Conservation (phyloP, 2,329 filamentous ascomycete genomes). For the Rachicladosporium sp. region DNA sequence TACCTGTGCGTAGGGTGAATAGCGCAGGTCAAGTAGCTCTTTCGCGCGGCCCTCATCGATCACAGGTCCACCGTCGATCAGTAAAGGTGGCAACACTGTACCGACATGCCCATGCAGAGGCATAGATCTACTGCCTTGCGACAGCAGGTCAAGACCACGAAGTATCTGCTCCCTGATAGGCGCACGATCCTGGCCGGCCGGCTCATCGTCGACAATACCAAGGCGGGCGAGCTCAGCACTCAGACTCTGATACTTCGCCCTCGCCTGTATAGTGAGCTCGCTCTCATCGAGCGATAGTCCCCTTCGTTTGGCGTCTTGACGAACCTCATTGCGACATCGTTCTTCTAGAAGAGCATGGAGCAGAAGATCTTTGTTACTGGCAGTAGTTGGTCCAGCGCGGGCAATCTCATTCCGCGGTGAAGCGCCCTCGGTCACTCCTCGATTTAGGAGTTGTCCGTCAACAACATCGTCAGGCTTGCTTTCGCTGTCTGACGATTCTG, state of each 20-base stretch:
- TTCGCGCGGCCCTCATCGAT: too few relatives aligned
- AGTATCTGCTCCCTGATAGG: conserved; percentile 25
- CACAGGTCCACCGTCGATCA: neutral
- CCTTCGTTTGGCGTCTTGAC: conserved; percentile 24
- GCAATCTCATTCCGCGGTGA: conserved; percentile 1
- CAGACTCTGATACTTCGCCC: conserved; percentile 25
- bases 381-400: conserved; percentile 1
- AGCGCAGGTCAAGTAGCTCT: too few relatives aligned
- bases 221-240: conserved; percentile 24
- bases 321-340: conserved; percentile 28
- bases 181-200: conserved; percentile 24
- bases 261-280: too few relatives aligned
- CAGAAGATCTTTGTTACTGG: conserved; percentile 23
- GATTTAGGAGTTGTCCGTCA: neutral
- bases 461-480: neutral
- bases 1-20: too few relatives aligned
- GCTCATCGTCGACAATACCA: conserved; percentile 25
- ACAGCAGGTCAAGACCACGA: conserved; percentile 17
- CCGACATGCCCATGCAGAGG: neutral
- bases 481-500: conserved; percentile 1
- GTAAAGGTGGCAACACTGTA: neutral
- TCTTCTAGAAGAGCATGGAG: conserved; percentile 36
- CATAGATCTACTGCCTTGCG: too few relatives aligned
- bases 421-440: conserved; percentile 1
- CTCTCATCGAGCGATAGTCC: conserved; percentile 8